These are phyloP conservation scores for Hortaea werneckii DNA, from an alignment of 2,329 filamentous ascomycete genomes.

Conservation along the genomic window DNA sequence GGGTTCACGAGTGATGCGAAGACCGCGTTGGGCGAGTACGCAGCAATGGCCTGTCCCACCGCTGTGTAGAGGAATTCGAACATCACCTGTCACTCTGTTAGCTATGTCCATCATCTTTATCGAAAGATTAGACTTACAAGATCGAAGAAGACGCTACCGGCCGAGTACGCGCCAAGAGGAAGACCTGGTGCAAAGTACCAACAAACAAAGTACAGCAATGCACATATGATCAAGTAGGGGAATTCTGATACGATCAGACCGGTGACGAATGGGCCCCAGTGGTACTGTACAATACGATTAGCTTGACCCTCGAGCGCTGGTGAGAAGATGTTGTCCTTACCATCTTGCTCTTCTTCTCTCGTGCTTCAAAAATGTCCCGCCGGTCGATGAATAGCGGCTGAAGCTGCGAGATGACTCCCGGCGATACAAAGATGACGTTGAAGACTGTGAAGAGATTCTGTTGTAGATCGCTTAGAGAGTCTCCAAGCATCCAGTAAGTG, in stretches of 20 bases:
- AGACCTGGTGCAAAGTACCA: slow-evolving; percentile 33
- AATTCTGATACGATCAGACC: slow-evolving; percentile 75
- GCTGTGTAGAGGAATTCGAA: slow-evolving; percentile 47
- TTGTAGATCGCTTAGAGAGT: slow-evolving; percentile 67
- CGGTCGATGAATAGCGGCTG: slow-evolving; percentile 56
- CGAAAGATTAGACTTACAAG: slow-evolving; percentile 16
- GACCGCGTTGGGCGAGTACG: slow-evolving; percentile 33
- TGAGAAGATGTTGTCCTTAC: slow-evolving; percentile 59
- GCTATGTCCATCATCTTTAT: no score
- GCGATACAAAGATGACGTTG: slow-evolving; percentile 72
- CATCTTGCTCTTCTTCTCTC: slow-evolving; percentile 54
- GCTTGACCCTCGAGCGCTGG: slow-evolving; percentile 39
- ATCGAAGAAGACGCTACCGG: slow-evolving; percentile 35
- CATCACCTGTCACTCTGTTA: slow-evolving; percentile 27
- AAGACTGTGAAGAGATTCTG: slow-evolving; percentile 86
- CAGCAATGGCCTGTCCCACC: slow-evolving; percentile 48
- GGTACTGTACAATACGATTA: slow-evolving; percentile 49
- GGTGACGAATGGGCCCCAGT: slow-evolving; percentile 69
- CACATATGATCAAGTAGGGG: slow-evolving; percentile 75
- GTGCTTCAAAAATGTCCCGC: slow-evolving; percentile 48
- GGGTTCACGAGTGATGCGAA: slow-evolving; percentile 39
- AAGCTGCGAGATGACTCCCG: slow-evolving; percentile 72
- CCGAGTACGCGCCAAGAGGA: slow-evolving; percentile 32
- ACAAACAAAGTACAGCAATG: slow-evolving; percentile 43
- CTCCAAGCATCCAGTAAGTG: slow-evolving; percentile 66